Base-by-base conservation (phyloP, 2,329 filamentous ascomycete genomes). In the Gremmenia infestans region DNA sequence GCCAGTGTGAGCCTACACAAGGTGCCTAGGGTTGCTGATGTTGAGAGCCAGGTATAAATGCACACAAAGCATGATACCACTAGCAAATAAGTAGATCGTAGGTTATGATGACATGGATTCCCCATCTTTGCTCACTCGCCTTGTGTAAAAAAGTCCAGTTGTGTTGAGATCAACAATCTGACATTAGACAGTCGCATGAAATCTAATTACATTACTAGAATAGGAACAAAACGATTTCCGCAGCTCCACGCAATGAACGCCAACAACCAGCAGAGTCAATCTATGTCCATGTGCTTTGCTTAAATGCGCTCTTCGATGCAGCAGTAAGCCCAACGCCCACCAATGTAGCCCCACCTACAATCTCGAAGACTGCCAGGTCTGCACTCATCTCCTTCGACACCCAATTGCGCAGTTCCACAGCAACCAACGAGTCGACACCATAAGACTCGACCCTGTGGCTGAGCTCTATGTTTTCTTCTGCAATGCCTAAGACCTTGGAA, bases 361-460 rank as follows among this genome's bases (percentile, higher is more conserved):
- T 52, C 5, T 58, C 51, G 35, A 58, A 52, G 5, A 58, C 28
- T 12, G 56, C 19, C 3, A 80, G 62, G 40, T 76, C 70, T 2
- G 74, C 74, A 2, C 70, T 69, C 15, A 72, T 72, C 55, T 73
- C 72, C 46, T 69, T 67, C 8, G 71, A 62, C 1, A 80, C 67
- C 77, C 78, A 80, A 59, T 74, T 79, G 15, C 78, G 72, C 4
- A 81, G 66, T 11, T 75, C 75, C 19, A 81, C 76, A 1, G 78
- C 78, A 6, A 79, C 75, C 8, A 81, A 70, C 0, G 76, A 80
- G 66, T 81, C 79, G 4, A 81, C 74, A 1, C 78, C 78, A 49
- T 78, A 79, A 2, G 71, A 72, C n/a, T 52, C 53, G 3, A 60
- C 46, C 1, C 65, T 63, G 32, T 67, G 61, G 1, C 55, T 57